phyloP scores from a whole-genome alignment of 164 flowering plant genomes.

The Brasenia schreberi region DNA sequence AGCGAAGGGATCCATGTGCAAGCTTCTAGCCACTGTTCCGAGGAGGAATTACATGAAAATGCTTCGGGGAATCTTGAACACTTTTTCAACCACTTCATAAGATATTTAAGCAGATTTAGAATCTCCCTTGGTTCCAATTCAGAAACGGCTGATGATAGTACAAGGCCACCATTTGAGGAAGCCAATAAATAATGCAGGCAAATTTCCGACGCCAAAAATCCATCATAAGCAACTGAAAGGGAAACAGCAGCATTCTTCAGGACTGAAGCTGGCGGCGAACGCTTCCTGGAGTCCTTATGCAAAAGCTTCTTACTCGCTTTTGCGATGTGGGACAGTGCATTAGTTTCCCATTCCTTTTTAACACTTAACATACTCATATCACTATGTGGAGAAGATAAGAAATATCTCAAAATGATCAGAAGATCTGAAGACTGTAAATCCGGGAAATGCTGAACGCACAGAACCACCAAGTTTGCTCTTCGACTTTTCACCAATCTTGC shows the following conservation, averaged over 20 bases:
- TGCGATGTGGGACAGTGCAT: constrained; percentile 41
- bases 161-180: constrained; percentile 42
- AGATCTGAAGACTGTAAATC: constrained; percentile 42
- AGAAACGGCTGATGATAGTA: constrained; percentile 39
- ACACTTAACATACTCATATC: constrained; percentile 21
- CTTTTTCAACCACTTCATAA: constrained; percentile 81
- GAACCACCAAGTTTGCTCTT: constrained; percentile 46
- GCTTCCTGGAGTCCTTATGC: constrained; percentile 3
- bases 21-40: constrained; percentile 29
- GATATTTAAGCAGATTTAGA: constrained; percentile 42
- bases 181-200: constrained; percentile 73
- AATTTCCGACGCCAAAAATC: constrained; percentile 48
- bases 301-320: constrained; percentile 13
- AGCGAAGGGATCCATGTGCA: constrained; percentile 73
- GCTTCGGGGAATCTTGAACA: constrained; percentile 80
- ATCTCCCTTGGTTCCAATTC: constrained; percentile 49
- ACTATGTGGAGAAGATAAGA: constrained; percentile 31
- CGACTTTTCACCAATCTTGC: constrained; percentile 24
- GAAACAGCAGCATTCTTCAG: constrained; percentile 51
- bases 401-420: constrained; percentile 45
- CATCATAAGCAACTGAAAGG: constrained; percentile 75
- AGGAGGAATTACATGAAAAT: constrained; percentile 34
- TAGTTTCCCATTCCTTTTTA: constrained; percentile 66
- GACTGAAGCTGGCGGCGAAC: background rate
- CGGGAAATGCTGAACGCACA: constrained; percentile 35